Conservation (phyloP, 2,329 filamentous ascomycete species). For the Clonostachys byssicola region DNA sequence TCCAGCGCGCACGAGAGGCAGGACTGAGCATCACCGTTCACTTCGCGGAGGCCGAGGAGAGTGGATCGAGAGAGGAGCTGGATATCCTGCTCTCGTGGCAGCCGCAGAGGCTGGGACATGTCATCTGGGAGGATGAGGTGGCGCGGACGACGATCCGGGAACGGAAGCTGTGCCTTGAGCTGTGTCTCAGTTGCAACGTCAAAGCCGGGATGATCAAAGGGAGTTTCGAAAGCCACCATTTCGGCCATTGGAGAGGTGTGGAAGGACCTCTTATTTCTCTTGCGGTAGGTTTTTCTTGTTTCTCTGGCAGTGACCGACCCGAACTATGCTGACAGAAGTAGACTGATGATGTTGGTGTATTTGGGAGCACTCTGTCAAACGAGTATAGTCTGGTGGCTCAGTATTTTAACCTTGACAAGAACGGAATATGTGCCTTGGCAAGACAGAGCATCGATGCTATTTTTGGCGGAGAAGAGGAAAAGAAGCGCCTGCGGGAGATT, state of each 20-base stretch:
- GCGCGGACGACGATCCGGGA: conserved; percentile 50
- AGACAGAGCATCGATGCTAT: conserved; percentile 59
- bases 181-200: conserved; percentile 80
- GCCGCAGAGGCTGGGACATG: conserved; percentile 71
- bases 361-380: conserved; percentile 70
- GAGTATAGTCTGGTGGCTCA: conserved; percentile 71
- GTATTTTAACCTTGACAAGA: conserved; percentile 56
- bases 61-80: conserved; percentile 56
- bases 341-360: conserved; percentile 84
- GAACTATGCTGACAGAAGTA: conserved; percentile 20
- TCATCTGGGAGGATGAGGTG: conserved; percentile 65
- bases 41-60: conserved; percentile 66
- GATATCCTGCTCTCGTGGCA: conserved; percentile 57
- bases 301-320: not conserved
- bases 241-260: conserved; percentile 64
- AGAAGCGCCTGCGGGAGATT: conserved; percentile 43
- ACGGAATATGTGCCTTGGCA: conserved; percentile 49
- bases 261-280: conserved; percentile 59
- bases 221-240: conserved; percentile 67
- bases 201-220: conserved; percentile 68
- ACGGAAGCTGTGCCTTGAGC: conserved; percentile 61
- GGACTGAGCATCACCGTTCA: conserved; percentile 68
- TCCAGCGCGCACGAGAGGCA: conserved; percentile 47
- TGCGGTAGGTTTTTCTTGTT: conserved; percentile 49
- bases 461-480: conserved; percentile 62